Conservation (phyloP, 768 basidiomycete genomes). For the Kwoniella dendrophila region DNA sequence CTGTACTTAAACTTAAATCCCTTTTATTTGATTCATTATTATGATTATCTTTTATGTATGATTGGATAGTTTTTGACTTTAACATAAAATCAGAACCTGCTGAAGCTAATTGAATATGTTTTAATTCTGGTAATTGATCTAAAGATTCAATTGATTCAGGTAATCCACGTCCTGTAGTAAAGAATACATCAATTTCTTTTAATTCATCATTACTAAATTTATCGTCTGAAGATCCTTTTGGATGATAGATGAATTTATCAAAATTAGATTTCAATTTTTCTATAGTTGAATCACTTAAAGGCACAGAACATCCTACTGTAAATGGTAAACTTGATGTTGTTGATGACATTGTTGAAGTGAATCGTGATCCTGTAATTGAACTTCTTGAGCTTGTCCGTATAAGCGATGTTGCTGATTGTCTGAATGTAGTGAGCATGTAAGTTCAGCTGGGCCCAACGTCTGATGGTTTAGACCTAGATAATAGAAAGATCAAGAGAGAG, state of each 20-base stretch:
- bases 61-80: not conserved
- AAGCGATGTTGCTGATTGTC: no score
- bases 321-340: constrained; percentile 6
- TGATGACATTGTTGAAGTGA: constrained; percentile 1
- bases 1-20: constrained; percentile 42
- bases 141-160: constrained; percentile 28
- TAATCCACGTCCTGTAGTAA: constrained; percentile 27
- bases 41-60: not conserved
- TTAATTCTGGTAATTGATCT: constrained; percentile 35
- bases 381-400: no score
- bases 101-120: constrained; percentile 44
- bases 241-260: constrained; percentile 10
- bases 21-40: constrained; percentile 3
- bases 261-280: constrained; percentile 10
- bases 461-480: no score
- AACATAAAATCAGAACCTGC: constrained; percentile 40
- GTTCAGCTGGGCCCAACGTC: no score
- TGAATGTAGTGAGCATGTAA: no score
- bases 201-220: constrained; percentile 16
- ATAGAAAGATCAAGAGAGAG: no score
- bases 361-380: no score
- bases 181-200: constrained; percentile 34
- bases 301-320: constrained; percentile 16
- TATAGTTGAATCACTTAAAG: constrained; percentile 1
- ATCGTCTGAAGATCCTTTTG: constrained; percentile 3